Evolutionary conservation across 2,329 filamentous ascomycete species (phyloP), one percentile per base, ranked within the genome.

Genomic region (Beauveria sp.): DNA sequence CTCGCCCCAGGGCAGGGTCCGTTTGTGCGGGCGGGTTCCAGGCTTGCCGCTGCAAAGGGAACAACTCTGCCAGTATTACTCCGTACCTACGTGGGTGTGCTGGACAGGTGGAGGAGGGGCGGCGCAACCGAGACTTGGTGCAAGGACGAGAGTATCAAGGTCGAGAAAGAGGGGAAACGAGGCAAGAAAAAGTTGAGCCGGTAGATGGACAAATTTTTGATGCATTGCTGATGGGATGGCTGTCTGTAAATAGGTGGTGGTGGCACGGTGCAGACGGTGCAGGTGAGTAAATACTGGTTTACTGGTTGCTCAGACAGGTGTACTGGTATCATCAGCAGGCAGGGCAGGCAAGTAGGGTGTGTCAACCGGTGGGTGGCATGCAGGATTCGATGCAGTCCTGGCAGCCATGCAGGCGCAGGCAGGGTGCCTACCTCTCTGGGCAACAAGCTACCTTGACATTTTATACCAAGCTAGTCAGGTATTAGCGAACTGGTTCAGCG

Each of bases 1-100:
- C 16, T 40, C 42, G 57, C 49, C 56, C 47, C 57, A 51, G 57
- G 49, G 34, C 47, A 59, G 57, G 46, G 40, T 52, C 57, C 47
- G 57, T 59, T 45, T 45, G 26, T 42, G 30, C 10, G 30, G 30
- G 57, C 57, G 57, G 57, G 47, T 42, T 59, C 56, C 46, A 34
- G 47, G 47, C 38, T 26, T 52, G 30, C 46, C 24, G 47, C 46
- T 58, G 34, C 46, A 49, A 8, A 42, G 26, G 8, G 14, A 12
- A 38, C 22, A 14, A 56, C 16, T 18, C 2, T 8, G 3, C 43
- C 16, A 45, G 43, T 5, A 20, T 8, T 12, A 26, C n/a, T 22
- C 22, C 14, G 46, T 26, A 22, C 24, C 22, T 51, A 14, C 18
- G 8, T 22, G n/a, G 49, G 49, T 9, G 40, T 38, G 20, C 18